Base-by-base conservation (phyloP, 345 rosid species). In the Linum tenue region DNA sequence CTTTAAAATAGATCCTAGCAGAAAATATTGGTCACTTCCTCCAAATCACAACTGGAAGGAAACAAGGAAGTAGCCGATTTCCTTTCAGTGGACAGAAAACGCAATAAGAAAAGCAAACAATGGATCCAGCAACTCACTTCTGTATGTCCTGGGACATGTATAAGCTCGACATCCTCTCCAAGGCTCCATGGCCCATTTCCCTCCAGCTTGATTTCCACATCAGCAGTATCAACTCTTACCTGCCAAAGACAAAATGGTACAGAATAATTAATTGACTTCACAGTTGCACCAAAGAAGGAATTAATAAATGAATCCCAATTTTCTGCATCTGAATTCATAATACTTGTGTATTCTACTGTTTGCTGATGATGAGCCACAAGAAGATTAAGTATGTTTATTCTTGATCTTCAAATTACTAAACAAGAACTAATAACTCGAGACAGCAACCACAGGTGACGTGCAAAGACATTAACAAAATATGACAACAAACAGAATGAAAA, bases 151-250 rank as follows among this genome's bases (percentile, higher is more conserved):
- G 90, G 85, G 59, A 82, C 72, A 67, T 81, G 87, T 68, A 85
- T 72, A 69, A 85, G 90, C 69, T 71, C 74, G 5, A 85, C 36
- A 62, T 79, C 84, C 36, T 69, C 72, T 22, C 74, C 65, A 60
- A 83, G 73, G 62, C 65, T 81, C 90, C 90, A 85, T 39, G 90
- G 84, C 60, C 90, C 87, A n/a, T 75, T 73, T 63, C 87, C 87
- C 65, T 81, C 80, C 56, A 85, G 79, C 78, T 83, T 85, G 51
- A 73, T 75, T 77, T 85, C 86, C 12, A 81, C 80, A 73, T 85
- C 85, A 71, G 61, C 10, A 53, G 86, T 85, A 53, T 75, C 62
- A 62, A 39, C 60, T 75, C 78, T 73, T 36, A 83, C 82, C 90
- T 85, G 69, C 53, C 56, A 68, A 64, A 43, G 50, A 11, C 50